These are phyloP conservation scores for Lithocarpus polystachyus DNA, from an alignment of 306 rosid species.

Conservation along the genomic window DNA sequence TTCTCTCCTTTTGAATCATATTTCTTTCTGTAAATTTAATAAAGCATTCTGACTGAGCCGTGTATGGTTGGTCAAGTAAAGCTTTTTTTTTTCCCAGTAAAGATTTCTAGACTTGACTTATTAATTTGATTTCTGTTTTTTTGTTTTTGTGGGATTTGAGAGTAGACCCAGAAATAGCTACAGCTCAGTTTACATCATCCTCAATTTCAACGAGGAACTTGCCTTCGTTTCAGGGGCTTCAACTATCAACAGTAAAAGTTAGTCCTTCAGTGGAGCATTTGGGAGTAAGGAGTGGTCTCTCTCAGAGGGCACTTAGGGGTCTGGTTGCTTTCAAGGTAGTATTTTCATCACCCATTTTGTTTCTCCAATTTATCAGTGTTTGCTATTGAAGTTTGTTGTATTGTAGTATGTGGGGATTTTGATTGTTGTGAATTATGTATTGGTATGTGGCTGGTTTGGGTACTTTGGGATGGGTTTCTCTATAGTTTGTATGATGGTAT, in stretches of 20 bases:
- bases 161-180: conserved; percentile 52
- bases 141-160: conserved; percentile 11
- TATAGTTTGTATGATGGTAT: not conserved
- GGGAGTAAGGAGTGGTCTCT: no score
- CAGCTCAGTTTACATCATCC: conserved; percentile 45
- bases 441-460: not conserved
- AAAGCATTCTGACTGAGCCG: not conserved
- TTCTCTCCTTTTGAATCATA: no score
- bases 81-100: not conserved
- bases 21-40: no score
- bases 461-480: not conserved
- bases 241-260: no score
- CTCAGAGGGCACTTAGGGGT: no score
- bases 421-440: not conserved
- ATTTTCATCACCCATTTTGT: no score
- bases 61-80: not conserved
- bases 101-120: not conserved
- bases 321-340: no score
- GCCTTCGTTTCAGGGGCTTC: no score
- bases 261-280: no score
- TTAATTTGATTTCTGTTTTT: not conserved
- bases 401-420: not conserved
- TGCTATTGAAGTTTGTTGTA: no score
- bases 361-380: no score
- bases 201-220: no score